phyloP scores from a whole-genome alignment of 164 flowering plant species.

The Echeveria elegans region DNA sequence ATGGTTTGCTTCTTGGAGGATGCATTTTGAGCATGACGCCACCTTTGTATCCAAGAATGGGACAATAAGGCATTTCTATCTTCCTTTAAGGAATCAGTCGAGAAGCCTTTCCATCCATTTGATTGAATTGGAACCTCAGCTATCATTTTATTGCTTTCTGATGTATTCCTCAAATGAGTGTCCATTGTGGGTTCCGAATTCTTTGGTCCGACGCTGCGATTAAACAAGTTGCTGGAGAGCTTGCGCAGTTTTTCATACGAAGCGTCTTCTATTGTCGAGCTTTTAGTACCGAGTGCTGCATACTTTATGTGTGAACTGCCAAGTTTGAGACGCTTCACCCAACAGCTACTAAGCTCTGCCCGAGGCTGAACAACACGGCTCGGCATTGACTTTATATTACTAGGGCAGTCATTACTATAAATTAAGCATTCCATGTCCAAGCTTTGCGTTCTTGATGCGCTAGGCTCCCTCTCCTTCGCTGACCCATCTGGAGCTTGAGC shows the following conservation, averaged over 20 bases:
- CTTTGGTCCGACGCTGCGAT: slow-evolving; percentile 4
- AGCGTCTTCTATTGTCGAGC: slow-evolving; percentile 28
- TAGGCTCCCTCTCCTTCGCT: slow-evolving; percentile 24
- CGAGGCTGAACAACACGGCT: slow-evolving; percentile 6
- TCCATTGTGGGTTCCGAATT: slow-evolving; percentile 9
- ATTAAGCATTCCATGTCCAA: slow-evolving; percentile 42
- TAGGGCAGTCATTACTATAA: slow-evolving; percentile 25
- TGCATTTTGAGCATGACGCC: slow-evolving; percentile 27
- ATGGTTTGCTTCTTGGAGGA: slow-evolving; percentile 18
- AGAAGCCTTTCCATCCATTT: slow-evolving; percentile 18
- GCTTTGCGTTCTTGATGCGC: slow-evolving; percentile 61
- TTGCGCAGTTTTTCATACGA: slow-evolving; percentile 29
- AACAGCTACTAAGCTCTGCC: slow-evolving; percentile 38
- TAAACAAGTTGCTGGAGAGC: slow-evolving; percentile 24
- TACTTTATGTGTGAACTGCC: slow-evolving; percentile 22
- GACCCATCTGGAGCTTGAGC: slow-evolving; percentile 17
- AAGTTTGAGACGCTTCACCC: slow-evolving; percentile 73
- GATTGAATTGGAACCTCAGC: slow-evolving; percentile 7
- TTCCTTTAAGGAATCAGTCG: slow-evolving; percentile 18
- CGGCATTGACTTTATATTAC: slow-evolving; percentile 15
- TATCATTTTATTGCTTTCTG: slow-evolving; percentile 19
- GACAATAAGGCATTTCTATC: slow-evolving; percentile 22
- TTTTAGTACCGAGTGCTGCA: slow-evolving; percentile 34
- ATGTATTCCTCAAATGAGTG: slow-evolving; percentile 21
- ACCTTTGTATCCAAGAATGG: slow-evolving; percentile 72